phyloP scores from a whole-genome alignment of 2,329 filamentous ascomycete genomes.

The Colletotrichum theobromicola region DNA sequence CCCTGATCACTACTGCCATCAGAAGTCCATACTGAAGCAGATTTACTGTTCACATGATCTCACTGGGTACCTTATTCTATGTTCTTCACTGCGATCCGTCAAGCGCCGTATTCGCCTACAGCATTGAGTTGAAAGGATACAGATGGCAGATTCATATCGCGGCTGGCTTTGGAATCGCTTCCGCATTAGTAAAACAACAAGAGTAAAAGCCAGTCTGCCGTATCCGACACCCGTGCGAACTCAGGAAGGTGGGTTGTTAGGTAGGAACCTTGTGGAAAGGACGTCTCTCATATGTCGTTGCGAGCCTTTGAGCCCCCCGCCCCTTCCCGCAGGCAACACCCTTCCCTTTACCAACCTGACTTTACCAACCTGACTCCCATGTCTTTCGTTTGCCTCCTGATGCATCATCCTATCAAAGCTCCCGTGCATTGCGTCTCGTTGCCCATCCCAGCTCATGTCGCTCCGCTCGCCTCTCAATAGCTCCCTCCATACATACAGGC shows the following conservation, averaged over 20 bases:
- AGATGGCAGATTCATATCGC: neutral
- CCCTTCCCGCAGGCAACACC: neutral
- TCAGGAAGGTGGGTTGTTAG: neutral
- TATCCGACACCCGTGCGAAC: neutral
- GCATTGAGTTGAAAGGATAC: neutral
- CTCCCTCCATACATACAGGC: neutral
- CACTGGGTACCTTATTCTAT: neutral
- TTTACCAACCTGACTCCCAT: neutral
- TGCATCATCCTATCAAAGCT: constrained; percentile 12
- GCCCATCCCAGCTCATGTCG: neutral
- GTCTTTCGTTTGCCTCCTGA: neutral
- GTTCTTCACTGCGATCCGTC: neutral
- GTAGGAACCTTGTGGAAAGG: constrained; percentile 9
- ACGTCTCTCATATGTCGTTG: constrained; percentile 16
- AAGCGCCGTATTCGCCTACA: neutral
- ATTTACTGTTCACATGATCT: neutral
- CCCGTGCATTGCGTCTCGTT: neutral
- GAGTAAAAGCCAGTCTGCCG: constrained; percentile 1
- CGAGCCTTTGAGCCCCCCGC: neutral
- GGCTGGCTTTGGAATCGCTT: constrained; percentile 4
- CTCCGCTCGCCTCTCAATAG: neutral
- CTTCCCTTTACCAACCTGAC: neutral
- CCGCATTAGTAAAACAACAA: constrained; percentile 8
- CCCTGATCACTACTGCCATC: neutral
- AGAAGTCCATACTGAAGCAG: neutral